Conservation (phyloP, 352 stramenopile genomes). For the Globisporangium barbulae region DNA sequence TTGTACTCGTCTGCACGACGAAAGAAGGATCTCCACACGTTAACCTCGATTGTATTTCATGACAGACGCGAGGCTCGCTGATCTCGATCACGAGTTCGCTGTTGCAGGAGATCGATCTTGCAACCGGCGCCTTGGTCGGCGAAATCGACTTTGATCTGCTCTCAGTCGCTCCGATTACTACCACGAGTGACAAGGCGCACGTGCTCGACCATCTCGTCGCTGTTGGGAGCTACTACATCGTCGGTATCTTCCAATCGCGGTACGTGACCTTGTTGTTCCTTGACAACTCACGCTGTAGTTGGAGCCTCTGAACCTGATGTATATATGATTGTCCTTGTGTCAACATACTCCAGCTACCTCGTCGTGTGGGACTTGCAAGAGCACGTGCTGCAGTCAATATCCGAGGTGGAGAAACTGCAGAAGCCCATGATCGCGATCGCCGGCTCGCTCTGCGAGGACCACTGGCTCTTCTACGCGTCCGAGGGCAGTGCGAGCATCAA, state of each 20-base stretch:
- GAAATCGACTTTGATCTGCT: slow-evolving; percentile 69
- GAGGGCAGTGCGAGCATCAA: slow-evolving; percentile 79
- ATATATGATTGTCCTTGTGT: too few species aligned
- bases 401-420: slow-evolving; percentile 59
- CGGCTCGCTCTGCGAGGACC: slow-evolving; percentile 49
- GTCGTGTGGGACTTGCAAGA: slow-evolving; percentile 69
- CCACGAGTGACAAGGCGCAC: slow-evolving; percentile 15
- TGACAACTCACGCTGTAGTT: not conserved
- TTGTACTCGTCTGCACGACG: not conserved
- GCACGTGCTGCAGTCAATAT: slow-evolving; percentile 52
- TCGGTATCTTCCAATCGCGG: slow-evolving; percentile 51
- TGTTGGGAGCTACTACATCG: slow-evolving; percentile 42
- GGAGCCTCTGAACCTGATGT: not conserved
- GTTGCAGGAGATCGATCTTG: slow-evolving; percentile 62
- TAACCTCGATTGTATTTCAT: not conserved
- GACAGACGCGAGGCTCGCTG: slow-evolving; percentile 35
- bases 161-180: slow-evolving; percentile 9
- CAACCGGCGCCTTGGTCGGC: slow-evolving; percentile 46
- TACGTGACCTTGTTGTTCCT: slow-evolving; percentile 5
- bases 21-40: not conserved
- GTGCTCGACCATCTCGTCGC: slow-evolving; percentile 51
- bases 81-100: slow-evolving; percentile 54
- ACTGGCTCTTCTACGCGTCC: slow-evolving; percentile 68
- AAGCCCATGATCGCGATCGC: slow-evolving; percentile 55
- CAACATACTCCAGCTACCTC: slow-evolving; percentile 26